phyloP scores from a whole-genome alignment of 306 rosid genomes.

The Prunus padus region DNA sequence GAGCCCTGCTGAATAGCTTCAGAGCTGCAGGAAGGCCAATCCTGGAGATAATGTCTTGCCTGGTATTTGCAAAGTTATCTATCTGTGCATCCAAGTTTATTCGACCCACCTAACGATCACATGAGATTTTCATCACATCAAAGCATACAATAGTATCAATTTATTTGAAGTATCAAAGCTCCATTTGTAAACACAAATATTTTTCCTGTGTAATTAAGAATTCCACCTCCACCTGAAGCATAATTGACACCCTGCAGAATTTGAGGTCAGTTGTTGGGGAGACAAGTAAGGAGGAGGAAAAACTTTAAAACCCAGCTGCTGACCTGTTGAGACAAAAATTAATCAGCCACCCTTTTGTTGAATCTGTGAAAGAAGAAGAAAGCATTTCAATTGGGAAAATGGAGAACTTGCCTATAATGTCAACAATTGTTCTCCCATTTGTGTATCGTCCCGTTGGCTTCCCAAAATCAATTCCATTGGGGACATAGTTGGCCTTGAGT shows the following conservation, averaged over 20 bases:
- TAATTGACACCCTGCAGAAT: slow-evolving; percentile 66
- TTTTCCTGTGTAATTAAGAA: slow-evolving; percentile 60
- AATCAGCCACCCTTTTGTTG: background rate
- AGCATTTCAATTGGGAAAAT: background rate
- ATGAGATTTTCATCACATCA: background rate
- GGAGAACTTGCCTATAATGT: slow-evolving; percentile 45
- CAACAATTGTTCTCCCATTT: slow-evolving; percentile 67
- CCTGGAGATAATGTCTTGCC: slow-evolving; percentile 54
- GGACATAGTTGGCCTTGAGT: slow-evolving; percentile 51
- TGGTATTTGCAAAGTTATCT: slow-evolving; percentile 61
- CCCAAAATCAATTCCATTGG: slow-evolving; percentile 73
- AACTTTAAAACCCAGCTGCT: slow-evolving; percentile 42
- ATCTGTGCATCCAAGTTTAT: slow-evolving; percentile 63
- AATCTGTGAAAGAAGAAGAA: background rate
- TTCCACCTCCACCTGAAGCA: slow-evolving; percentile 77
- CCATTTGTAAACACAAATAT: slow-evolving; percentile 41
- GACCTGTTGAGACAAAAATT: slow-evolving; percentile 36
- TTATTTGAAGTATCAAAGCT: too few species aligned
- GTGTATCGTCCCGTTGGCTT: slow-evolving; percentile 68
- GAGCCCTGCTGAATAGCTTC: slow-evolving; percentile 34
- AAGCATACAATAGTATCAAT: background rate
- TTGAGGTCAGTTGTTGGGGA: slow-evolving; percentile 49
- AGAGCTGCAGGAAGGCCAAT: slow-evolving; percentile 45
- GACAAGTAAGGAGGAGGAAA: slow-evolving; percentile 62
- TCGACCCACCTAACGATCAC: slow-evolving; percentile 50